These are phyloP conservation scores for Huntiella abstrusa DNA, from an alignment of 2,329 filamentous ascomycete species.

Conservation along the genomic window DNA sequence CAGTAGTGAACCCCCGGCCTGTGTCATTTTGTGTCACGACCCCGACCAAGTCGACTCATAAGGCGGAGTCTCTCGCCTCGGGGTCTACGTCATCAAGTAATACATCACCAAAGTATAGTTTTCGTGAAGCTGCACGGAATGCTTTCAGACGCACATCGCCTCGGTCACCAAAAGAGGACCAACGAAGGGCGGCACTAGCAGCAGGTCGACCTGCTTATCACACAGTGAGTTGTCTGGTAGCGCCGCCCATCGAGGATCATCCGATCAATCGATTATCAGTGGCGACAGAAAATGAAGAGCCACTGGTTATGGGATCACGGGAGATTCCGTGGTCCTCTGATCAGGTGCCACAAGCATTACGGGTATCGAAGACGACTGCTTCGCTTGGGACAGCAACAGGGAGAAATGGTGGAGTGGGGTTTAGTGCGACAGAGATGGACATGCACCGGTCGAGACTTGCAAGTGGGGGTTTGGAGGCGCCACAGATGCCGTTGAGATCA, in stretches of 20 bases:
- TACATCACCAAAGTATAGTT: slow-evolving; percentile 2
- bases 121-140: slow-evolving; percentile 8
- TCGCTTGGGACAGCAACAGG: not conserved
- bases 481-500: slow-evolving; percentile 1
- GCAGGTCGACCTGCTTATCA: slow-evolving; percentile 4
- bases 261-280: not conserved
- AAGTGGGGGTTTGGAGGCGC: not conserved
- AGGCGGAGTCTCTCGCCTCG: too few species aligned
- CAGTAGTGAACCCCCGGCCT: slow-evolving; percentile 2
- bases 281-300: not conserved
- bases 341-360: not conserved
- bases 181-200: slow-evolving; percentile 1
- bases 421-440: not conserved
- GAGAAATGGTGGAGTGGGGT: not conserved
- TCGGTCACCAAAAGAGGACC: slow-evolving; percentile 3
- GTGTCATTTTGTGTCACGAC: not conserved
- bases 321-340: not conserved
- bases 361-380: not conserved
- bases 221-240: slow-evolving; percentile 4
- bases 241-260: not conserved
- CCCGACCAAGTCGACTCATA: not conserved
- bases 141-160: slow-evolving; percentile 7
- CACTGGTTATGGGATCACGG: not conserved
- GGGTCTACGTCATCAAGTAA: not conserved
- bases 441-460: not conserved